Base-by-base conservation (phyloP, 345 rosid species). In the Pugionium dolabratum region DNA sequence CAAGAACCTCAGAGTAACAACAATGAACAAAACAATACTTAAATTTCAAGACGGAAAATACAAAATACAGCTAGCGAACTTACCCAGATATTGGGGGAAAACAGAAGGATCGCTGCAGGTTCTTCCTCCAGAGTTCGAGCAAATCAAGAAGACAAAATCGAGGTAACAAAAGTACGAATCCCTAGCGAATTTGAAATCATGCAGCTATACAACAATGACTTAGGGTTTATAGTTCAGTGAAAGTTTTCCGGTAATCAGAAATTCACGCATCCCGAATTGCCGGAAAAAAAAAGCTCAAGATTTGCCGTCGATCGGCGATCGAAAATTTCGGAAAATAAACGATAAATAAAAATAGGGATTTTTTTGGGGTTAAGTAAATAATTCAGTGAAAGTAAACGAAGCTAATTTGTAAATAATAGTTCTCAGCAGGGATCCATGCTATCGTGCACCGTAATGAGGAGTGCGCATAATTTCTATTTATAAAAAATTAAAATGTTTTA, bases 51-150 rank as follows among this genome's bases (percentile, higher is more conserved):
- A 30, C 69, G 62, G 33, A 2, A 8, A 5, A 43, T 54, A 45
- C 63, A 40, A 51, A 61, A 40, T n/a, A 28, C 51, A 72, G 59
- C 36, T 55, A 43, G 42, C 59, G 57, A 67, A 76, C 90, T 82
- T 74, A 84, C 97, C 63, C 70, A 82, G 70, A 81, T 71, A 47
- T 80, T 75, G 74, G 18, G 18, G 18, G 18, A 18, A 18, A 78
- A 81, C 56, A 75, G 80, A 76, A 75, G 81, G 97, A 87, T 86
- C 86, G 82, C 68, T 79, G 77, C 79, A 84, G 78, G 82, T 78
- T 65, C 71, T 59, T 66, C 80, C 58, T 47, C 45, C 47, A 46
- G 31, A 82, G 84, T 75, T 79, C 75, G 83, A 78, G 81, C 74
- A 79, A 85, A 83, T 80, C 90, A 59, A 79, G 80, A 73, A 18